These are phyloP conservation scores for Kalaharituber pfeilii DNA, from an alignment of 2,329 filamentous ascomycete genomes.

Conservation along the genomic window DNA sequence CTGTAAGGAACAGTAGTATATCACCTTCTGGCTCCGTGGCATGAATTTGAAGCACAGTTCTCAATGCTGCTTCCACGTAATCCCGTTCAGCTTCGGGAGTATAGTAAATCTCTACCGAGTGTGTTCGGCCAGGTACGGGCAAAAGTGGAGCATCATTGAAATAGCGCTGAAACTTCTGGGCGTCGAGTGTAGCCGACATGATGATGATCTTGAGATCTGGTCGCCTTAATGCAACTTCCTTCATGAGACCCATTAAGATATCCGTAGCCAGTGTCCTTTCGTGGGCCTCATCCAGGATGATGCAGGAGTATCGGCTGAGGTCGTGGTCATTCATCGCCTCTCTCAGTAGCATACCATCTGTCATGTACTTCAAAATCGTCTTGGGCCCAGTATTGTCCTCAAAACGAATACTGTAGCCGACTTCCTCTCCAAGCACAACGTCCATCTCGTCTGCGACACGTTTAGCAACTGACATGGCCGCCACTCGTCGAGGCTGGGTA, in stretches of 20 bases:
- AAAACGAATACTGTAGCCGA: constrained; percentile 97
- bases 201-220: constrained; percentile 94
- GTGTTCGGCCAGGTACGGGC: constrained; percentile 83
- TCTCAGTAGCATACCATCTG: constrained; percentile 91
- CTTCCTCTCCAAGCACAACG: constrained; percentile 77
- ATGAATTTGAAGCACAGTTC: constrained; percentile 93
- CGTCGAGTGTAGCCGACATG: constrained; percentile 95
- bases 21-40: constrained; percentile 84
- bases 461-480: constrained; percentile 95
- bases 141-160: constrained; percentile 88
- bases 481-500: constrained; percentile 92
- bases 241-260: constrained; percentile 89
- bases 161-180: constrained; percentile 94
- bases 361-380: constrained; percentile 98
- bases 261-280: constrained; percentile 93
- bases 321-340: constrained; percentile 95
- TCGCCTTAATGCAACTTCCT: constrained; percentile 66
- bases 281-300: constrained; percentile 97
- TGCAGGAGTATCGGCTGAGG: constrained; percentile 82
- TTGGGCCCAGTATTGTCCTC: constrained; percentile 81
- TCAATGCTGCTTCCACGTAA: constrained; percentile 86
- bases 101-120: constrained; percentile 97
- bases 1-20: constrained; percentile 84
- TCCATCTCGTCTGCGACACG: constrained; percentile 97
- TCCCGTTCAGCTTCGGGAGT: constrained; percentile 90